A percentile compares a stretch with the other conserved stretches of the same genome.
These are phyloP conservation scores for Boletellus ananiceps DNA, from an alignment of 768 basidiomycete species.

Conservation along the genomic window DNA sequence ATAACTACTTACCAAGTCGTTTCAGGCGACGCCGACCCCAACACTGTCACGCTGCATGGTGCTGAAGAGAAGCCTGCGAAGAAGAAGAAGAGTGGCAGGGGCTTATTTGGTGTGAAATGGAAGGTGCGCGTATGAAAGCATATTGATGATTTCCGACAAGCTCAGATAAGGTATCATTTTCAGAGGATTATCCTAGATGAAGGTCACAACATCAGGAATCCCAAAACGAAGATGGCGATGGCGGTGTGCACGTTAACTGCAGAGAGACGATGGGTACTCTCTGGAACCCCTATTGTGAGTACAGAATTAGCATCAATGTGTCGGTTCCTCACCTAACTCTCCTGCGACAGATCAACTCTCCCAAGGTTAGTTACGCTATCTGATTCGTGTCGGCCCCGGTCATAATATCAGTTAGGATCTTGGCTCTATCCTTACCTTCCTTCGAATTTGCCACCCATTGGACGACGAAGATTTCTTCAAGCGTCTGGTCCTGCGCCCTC, in stretches of 20 bases:
- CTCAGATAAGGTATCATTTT: not conserved
- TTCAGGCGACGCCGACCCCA: slow-evolving; percentile 44
- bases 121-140: slow-evolving; percentile 45
- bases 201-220: slow-evolving; percentile 83
- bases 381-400: not conserved
- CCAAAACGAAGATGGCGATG: slow-evolving; percentile 78
- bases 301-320: not conserved
- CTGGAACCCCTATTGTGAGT: slow-evolving; percentile 87
- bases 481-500: slow-evolving; percentile 69
- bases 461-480: slow-evolving; percentile 83
- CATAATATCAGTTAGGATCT: slow-evolving; percentile 57
- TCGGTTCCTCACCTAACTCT: not conserved
- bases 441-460: slow-evolving; percentile 79
- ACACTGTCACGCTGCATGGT: slow-evolving; percentile 4
- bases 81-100: slow-evolving; percentile 53
- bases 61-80: slow-evolving; percentile 28
- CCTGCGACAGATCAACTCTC: slow-evolving; percentile 65
- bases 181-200: slow-evolving; percentile 84
- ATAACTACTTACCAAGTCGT: slow-evolving; percentile 83
- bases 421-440: slow-evolving; percentile 79
- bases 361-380: slow-evolving; percentile 41
- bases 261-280: slow-evolving; percentile 74
- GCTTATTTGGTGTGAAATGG: slow-evolving; percentile 72
- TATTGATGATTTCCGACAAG: not conserved
- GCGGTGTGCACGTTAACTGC: slow-evolving; percentile 60